A percentile compares a stretch with the other conserved stretches of the same genome.
phyloP scores from a whole-genome alignment of 2,329 filamentous ascomycete species.

The Truncatella angustata region DNA sequence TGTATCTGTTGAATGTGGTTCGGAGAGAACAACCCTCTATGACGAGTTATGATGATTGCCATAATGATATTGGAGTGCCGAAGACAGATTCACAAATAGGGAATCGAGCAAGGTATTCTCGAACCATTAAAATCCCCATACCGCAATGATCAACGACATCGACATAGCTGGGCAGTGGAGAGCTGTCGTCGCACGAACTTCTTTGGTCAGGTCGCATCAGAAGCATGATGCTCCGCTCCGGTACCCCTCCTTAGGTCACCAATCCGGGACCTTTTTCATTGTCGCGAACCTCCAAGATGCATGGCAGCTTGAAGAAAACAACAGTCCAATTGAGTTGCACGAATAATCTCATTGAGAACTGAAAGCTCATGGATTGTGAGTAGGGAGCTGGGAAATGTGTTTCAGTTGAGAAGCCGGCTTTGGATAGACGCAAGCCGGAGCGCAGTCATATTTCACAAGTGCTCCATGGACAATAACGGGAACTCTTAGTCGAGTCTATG shows the following conservation, averaged over 20 bases:
- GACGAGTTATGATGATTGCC: background rate
- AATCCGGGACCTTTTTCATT: slow-evolving; percentile 1
- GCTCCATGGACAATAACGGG: too few species aligned
- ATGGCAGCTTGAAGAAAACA: background rate
- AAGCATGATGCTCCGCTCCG: slow-evolving; percentile 5
- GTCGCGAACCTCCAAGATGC: background rate
- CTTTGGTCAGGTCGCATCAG: slow-evolving; percentile 11
- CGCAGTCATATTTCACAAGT: too few species aligned
- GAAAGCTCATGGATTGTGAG: too few species aligned
- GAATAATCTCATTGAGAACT: too few species aligned
- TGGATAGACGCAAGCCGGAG: too few species aligned
- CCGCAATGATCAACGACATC: background rate
- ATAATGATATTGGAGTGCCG: background rate
- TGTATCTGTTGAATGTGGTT: background rate
- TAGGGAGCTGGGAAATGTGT: too few species aligned
- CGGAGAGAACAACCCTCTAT: background rate
- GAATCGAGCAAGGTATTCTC: slow-evolving; percentile 6
- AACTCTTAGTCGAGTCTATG: background rate
- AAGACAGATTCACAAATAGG: background rate
- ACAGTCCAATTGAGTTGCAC: too few species aligned
- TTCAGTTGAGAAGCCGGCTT: too few species aligned
- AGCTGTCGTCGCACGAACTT: slow-evolving; percentile 12
- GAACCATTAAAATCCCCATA: slow-evolving; percentile 1
- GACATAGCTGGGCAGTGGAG: slow-evolving; percentile 3
- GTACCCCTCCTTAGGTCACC: slow-evolving; percentile 4